phyloP scores from a whole-genome alignment of 2,329 filamentous ascomycete species.

The Tolypocladium nubicola region DNA sequence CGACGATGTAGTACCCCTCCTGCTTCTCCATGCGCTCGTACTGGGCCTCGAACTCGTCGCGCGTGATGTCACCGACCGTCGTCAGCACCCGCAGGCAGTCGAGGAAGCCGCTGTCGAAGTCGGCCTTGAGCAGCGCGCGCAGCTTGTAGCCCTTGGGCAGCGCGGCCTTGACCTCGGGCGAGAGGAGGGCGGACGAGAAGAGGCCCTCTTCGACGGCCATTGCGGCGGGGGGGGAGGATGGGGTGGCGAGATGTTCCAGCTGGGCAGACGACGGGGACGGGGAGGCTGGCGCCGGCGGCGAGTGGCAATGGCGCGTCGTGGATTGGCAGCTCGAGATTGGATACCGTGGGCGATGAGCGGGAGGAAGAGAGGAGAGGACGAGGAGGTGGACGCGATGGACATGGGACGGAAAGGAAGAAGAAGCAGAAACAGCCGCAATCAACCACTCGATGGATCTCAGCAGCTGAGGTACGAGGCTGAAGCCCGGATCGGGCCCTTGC shows the following conservation, averaged over 20 bases:
- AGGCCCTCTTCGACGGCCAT: slow-evolving; percentile 41
- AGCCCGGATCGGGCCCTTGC: neutral
- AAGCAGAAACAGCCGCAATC: neutral
- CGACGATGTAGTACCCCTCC: slow-evolving; percentile 76
- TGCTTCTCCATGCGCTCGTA: slow-evolving; percentile 72
- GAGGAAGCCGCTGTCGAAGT: slow-evolving; percentile 76
- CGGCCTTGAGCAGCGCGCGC: slow-evolving; percentile 66
- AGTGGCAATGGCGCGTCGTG: too few relatives aligned
- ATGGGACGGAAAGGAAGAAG: neutral
- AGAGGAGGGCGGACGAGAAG: slow-evolving; percentile 70
- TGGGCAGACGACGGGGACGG: slow-evolving; percentile 1
- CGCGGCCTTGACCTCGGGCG: slow-evolving; percentile 56
- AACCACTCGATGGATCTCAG: neutral
- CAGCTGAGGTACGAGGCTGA: neutral
- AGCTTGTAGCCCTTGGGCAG: slow-evolving; percentile 76
- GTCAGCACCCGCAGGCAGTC: slow-evolving; percentile 87
- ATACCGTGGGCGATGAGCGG: neutral
- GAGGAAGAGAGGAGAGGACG: neutral
- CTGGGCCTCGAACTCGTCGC: slow-evolving; percentile 64
- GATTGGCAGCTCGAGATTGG: neutral
- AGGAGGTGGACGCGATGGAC: neutral
- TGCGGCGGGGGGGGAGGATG: neutral
- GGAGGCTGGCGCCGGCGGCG: neutral
- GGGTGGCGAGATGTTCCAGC: neutral
- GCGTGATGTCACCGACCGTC: slow-evolving; percentile 76